Base-by-base conservation (phyloP, 2,329 filamentous ascomycete species). In the Westerdykella sp. region DNA sequence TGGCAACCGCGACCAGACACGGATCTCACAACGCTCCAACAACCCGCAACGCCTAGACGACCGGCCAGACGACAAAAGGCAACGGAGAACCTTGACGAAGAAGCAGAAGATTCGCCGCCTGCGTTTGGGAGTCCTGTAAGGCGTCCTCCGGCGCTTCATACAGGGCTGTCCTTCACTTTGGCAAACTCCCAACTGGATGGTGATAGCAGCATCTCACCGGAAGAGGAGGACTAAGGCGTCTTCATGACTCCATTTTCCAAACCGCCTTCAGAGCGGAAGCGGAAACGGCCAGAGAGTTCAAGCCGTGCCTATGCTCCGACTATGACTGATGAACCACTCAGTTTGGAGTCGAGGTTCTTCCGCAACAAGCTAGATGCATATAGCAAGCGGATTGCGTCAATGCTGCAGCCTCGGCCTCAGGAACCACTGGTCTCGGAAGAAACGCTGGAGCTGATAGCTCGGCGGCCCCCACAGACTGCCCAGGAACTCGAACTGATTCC, bases 361-460 rank as follows among this genome's bases (percentile, higher is more conserved):
- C 50, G 49, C 16, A 63, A 54, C 42, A 63, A 63, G 34, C 52
- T 65, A 0, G n/a, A 46, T 2, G 61, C 59, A 0, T 55, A 65
- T n/a, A 63, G 61, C 41, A 60, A 39, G 16, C 50, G 51, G 0
- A 53, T 65, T 0, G 48, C 53, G 4, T 37, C 42, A 1, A 60
- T 51, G 40, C 34, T 57, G 1, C 23, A 42, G 13, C 35, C 39
- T 14, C 40, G 41, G 7, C 38, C 49, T 1, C 5, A 30, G 1
- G 23, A 43, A 0, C 50, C 54, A 1, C 48, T 65, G 5, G 51
- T 63, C 0, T 53, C 58, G 1, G 45, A 49, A 3, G 28, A 25
- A 9, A 59, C 55, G 2, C 41, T 65, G 3, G 51, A 60, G 12
- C 23, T 44, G 13, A 55, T 66, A 35, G 47, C 57, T 0, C 14